phyloP scores from a whole-genome alignment of 176 grass and related monocot species.

The Oryza coarctata region DNA sequence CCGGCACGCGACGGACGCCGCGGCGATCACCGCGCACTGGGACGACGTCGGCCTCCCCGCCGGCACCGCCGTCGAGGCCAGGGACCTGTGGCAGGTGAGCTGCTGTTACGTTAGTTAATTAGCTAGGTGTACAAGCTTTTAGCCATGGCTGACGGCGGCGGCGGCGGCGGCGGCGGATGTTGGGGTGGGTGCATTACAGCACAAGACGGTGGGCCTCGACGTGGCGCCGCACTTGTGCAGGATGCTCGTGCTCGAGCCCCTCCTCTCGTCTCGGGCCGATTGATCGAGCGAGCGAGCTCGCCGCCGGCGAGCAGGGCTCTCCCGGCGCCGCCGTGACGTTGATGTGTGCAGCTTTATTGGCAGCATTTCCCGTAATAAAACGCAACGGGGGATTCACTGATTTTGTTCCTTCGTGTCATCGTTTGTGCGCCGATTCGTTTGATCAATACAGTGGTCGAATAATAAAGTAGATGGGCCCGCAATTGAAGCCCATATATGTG shows the following conservation, averaged over 20 bases:
- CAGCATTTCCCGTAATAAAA: too few species aligned
- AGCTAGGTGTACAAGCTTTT: too few species aligned
- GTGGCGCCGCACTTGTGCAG: constrained; percentile 56
- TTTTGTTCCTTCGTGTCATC: too few species aligned
- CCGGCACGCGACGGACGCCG: constrained; percentile 30
- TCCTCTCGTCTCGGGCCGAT: background rate
- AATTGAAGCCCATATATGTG: too few species aligned
- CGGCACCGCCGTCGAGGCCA: constrained; percentile 49
- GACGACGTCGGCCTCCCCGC: constrained; percentile 69
- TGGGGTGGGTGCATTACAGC: constrained; percentile 13
- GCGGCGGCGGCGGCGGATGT: too few species aligned
- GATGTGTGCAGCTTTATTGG: too few species aligned
- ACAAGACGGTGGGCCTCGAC: constrained; percentile 50
- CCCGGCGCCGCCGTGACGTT: background rate
- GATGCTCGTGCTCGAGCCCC: constrained; percentile 71
- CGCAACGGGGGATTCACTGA: too few species aligned
- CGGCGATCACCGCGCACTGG: constrained; percentile 60
- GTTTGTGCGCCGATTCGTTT: too few species aligned
- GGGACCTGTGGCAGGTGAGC: constrained; percentile 81
- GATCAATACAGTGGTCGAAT: too few species aligned
- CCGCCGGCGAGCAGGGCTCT: background rate
- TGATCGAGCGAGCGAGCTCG: background rate
- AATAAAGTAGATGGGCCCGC: too few species aligned
- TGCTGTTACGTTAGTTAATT: too few species aligned
- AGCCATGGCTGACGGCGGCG: too few species aligned